Base-by-base conservation (phyloP, 345 rosid genomes). In the Eucalyptus coolabah region DNA sequence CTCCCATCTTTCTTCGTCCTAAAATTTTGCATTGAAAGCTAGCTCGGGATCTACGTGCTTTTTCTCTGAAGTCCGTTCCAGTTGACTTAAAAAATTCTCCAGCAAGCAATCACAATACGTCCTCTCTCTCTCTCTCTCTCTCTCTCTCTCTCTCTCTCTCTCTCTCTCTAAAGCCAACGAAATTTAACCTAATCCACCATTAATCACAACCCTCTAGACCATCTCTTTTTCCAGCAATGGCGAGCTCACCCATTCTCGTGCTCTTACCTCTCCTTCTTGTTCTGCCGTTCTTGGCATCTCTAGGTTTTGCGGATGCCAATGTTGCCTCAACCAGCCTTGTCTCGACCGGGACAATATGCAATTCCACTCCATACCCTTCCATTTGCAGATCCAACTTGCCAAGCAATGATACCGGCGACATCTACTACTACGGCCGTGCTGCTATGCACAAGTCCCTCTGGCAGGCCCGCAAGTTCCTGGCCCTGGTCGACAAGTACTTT, bases 351-450 rank as follows among this genome's bases (percentile, higher is more conserved):
- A 89, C 89, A 86, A 69, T 93, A 17, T 96, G 97, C 93, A 86
- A 89, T 86, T 91, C 93, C 87, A 92, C 97, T 8, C 4, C 69
- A 1, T 94, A 97, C 89, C 99, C 98, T 6, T 87, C 93, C 60
- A 95, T 89, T 86, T 97, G 99, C 93, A 93, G 89, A 88, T 94
- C 97, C 26, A 37, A 86, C 26, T 88, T 95, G 18, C 96, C 96
- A 86, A 94, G 95, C 44, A 92, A 85, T 54, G 82, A 91, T 87
- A 92, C 89, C 49, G 87, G 94, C 34, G 90, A 94, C 87, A 93
- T 93, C 87, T 95, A 93, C 87, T 92, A 87, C 37, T 96, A 92
- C 60, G 96, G 95, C 83, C 91, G 97, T 50, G 91, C 90, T 87
- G 91, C 95, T 8, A 92, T 98, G 86, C 92, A 93, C 2, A 93